These are phyloP conservation scores for Singerocomus rubriflavus DNA, from an alignment of 1,284 basidiomycete species.

Conservation along the genomic window DNA sequence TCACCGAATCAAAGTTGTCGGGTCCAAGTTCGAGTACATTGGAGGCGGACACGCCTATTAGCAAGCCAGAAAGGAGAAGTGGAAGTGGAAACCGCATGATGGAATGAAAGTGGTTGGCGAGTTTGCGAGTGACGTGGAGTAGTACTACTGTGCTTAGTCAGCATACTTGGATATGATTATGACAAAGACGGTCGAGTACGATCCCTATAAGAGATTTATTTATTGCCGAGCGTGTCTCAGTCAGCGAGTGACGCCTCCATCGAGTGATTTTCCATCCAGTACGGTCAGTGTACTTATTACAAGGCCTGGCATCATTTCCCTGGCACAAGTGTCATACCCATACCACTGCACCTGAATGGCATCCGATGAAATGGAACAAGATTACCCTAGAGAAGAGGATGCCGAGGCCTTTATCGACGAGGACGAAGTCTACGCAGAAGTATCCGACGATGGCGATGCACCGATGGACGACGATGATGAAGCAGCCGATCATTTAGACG, in stretches of 20 bases:
- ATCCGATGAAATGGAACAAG: conserved; percentile 17
- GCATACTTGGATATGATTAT: neutral
- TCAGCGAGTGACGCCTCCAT: too few relatives aligned
- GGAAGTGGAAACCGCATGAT: conserved; percentile 63
- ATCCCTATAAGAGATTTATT: too few relatives aligned
- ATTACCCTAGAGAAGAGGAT: conserved; percentile 39
- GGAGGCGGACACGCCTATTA: conserved; percentile 63
- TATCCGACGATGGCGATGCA: conserved; percentile 64
- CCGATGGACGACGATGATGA: conserved; percentile 76
- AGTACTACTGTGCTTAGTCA: conserved; percentile 25
- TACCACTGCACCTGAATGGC: conserved; percentile 13
- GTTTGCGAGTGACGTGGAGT: conserved; percentile 30
- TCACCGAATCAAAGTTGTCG: conserved; percentile 70
- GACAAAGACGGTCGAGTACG: too few relatives aligned
- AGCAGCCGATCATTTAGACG: conserved; percentile 40
- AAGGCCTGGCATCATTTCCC: neutral
- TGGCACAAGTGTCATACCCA: neutral
- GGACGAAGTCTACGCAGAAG: conserved; percentile 62
- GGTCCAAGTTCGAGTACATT: conserved; percentile 79
- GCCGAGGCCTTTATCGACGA: conserved; percentile 56
- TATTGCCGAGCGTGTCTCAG: too few relatives aligned
- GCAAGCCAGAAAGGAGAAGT: conserved; percentile 53
- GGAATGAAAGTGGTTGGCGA: conserved; percentile 20
- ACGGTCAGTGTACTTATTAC: conserved; percentile 9
- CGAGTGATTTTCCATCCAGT: conserved; percentile 27